Percentiles rank a stretch among this genome's conserved stretches.
Conservation (phyloP, 2,329 filamentous ascomycete genomes). For the Cladosporium sp. region DNA sequence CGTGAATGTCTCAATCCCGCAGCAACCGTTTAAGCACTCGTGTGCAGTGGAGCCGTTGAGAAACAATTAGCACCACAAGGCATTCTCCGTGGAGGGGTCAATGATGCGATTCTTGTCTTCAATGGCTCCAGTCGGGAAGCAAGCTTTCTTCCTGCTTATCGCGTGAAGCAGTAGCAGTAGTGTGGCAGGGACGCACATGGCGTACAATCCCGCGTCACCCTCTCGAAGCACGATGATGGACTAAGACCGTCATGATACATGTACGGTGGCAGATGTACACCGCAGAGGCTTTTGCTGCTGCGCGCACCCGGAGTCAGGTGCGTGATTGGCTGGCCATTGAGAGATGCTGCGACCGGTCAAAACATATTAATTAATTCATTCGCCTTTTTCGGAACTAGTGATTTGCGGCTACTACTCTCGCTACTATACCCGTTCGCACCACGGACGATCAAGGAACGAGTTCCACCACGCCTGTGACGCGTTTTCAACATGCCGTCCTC, state of each 20-base stretch:
- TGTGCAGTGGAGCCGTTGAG: slow-evolving; percentile 6
- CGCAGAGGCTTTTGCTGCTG: not conserved
- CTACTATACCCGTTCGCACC: not conserved
- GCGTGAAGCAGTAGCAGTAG: too few species aligned
- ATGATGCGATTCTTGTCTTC: not conserved
- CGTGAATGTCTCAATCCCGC: slow-evolving; percentile 12
- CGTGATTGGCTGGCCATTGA: not conserved
- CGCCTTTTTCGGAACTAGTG: not conserved
- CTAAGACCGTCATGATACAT: not conserved
- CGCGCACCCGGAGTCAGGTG: not conserved
- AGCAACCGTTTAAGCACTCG: slow-evolving; percentile 1
- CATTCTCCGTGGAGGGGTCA: not conserved
- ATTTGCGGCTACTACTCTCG: not conserved
- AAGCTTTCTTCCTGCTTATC: not conserved
- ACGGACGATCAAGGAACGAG: not conserved
- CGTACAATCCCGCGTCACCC: not conserved
- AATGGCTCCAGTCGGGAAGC: not conserved
- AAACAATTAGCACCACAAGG: not conserved
- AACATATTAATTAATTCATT: not conserved
- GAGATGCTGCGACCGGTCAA: not conserved
- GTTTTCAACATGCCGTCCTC: not conserved
- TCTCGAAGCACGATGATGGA: not conserved
- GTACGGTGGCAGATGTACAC: not conserved
- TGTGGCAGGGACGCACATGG: not conserved
- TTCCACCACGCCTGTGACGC: too few species aligned